Percentiles rank a stretch among this genome's conserved stretches.
Evolutionary conservation across 768 basidiomycete species (phyloP).

Genomic region (Leccinum subtestaceum): DNA sequence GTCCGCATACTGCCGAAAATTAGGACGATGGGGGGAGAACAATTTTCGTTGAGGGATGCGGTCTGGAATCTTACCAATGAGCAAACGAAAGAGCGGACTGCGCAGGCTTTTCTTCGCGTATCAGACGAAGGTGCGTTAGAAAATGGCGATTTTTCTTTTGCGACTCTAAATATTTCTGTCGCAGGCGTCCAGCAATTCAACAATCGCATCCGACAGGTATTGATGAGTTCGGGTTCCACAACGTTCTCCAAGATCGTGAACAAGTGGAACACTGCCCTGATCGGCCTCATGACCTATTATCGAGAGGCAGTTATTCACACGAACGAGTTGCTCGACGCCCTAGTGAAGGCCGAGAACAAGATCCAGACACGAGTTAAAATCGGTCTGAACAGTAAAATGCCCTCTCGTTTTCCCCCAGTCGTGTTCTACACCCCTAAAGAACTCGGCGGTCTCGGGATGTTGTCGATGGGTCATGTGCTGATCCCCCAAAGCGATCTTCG

Average conservation of each 20-base stretch:
- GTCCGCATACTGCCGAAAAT: constrained; percentile 96
- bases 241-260: constrained; percentile 99
- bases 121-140: constrained; percentile 76
- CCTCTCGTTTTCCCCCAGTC: constrained; percentile 95
- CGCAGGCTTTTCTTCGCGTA: constrained; percentile 96
- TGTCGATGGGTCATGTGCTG: constrained; percentile 98
- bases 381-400: constrained; percentile 99
- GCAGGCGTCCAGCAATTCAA: constrained; percentile 92
- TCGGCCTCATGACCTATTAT: constrained; percentile 97
- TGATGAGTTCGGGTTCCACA: constrained; percentile 98
- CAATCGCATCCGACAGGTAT: constrained; percentile 92
- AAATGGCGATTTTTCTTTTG: not conserved
- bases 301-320: constrained; percentile 98
- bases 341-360: constrained; percentile 99
- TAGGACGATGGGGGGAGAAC: constrained; percentile 91
- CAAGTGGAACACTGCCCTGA: constrained; percentile 96
- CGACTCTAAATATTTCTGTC: constrained; percentile 4
- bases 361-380: constrained; percentile 99
- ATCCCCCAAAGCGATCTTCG: constrained; percentile 97
- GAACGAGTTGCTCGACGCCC: constrained; percentile 89
- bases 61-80: constrained; percentile 98
- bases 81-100: constrained; percentile 95
- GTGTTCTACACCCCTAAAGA: constrained; percentile 98
- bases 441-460: constrained; percentile 96
- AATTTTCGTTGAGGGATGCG: constrained; percentile 94